Conservation (phyloP, 2,329 filamentous ascomycete genomes). For the Rhexocercosporidium sp. region DNA sequence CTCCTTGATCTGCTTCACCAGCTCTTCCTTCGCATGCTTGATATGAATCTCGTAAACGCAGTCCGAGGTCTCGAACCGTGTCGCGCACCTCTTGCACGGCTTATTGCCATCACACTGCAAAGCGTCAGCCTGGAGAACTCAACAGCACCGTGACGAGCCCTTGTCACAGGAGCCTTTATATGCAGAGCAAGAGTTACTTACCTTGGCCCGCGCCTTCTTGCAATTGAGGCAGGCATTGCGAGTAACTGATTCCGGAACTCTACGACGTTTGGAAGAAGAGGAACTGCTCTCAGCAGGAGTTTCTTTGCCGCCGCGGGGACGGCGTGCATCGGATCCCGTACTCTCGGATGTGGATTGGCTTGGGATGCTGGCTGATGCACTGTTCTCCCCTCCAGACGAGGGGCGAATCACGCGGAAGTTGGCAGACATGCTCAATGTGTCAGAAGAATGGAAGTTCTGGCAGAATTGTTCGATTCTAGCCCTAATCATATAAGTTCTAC, state of each 20-base stretch:
- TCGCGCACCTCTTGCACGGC: slow-evolving; percentile 42
- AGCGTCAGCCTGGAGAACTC: slow-evolving; percentile 21
- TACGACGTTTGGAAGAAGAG: slow-evolving; percentile 38
- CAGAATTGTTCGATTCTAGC: not conserved
- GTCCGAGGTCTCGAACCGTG: slow-evolving; percentile 33
- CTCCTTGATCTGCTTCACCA: slow-evolving; percentile 42
- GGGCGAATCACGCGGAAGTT: slow-evolving; percentile 38
- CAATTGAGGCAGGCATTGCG: slow-evolving; percentile 45
- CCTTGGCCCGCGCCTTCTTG: slow-evolving; percentile 45
- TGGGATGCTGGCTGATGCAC: slow-evolving; percentile 34
- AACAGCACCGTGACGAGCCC: not conserved
- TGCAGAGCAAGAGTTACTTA: slow-evolving; percentile 25
- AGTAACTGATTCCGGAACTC: slow-evolving; percentile 43
- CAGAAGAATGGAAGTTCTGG: not conserved
- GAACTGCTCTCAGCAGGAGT: slow-evolving; percentile 20
- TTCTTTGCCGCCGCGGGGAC: slow-evolving; percentile 31
- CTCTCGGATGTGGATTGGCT: slow-evolving; percentile 36
- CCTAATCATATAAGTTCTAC: not conserved
- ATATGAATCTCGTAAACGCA: slow-evolving; percentile 44
- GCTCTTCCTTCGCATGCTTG: slow-evolving; percentile 44
- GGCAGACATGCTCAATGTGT: slow-evolving; percentile 28
- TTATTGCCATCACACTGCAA: slow-evolving; percentile 43
- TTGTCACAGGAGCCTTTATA: not conserved
- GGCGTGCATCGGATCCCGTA: slow-evolving; percentile 36
- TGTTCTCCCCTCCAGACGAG: slow-evolving; percentile 35